Evolutionary conservation across 2,329 filamentous ascomycete genomes (phyloP), one percentile per base, ranked within the genome.

Genomic region (Zymoseptoria crescenta): DNA sequence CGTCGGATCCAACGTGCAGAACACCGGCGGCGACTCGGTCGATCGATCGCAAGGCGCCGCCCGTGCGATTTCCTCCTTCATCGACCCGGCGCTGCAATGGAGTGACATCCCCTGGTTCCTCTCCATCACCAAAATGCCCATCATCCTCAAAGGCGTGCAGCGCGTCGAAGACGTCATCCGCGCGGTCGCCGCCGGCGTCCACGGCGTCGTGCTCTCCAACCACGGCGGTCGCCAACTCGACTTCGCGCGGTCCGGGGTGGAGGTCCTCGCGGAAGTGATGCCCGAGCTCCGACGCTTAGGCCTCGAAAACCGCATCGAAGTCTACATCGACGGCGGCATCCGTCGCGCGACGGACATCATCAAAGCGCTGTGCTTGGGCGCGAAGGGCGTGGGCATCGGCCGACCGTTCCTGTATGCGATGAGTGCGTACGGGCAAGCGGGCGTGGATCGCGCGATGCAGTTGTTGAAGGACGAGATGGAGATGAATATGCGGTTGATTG

Each of bases 401-500:
- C 81, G 94, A 4, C 94, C 94, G 10, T 97, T 99, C 80, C 76
- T 99, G 61, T 99, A 92, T 72, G 93, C 94, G 69, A 97, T 99
- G 93, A 89, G 87, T 63, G 85, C 91, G 8, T 97, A 97, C 70
- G 94, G 94, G 1, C 77, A 90, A 60, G 81, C 87, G 2, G 94
- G 94, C 64, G 93, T 97, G 20, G 89, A 95, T 70, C 83, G 90
- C 35, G 94, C 94, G 30, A 96, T 97, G 88, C 88, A 91, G 63
- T 59, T 74, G 59, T 59, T 74, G 55, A 73, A 71, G 77, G 94
- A 97, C 70, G 94, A 99, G 81, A 89, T 99, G 84, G 91, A 95
- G 78, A 97, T 97, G 93, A 94, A 93, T 71, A 97, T 99, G 94
- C 85, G 94, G 6, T 78, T 99, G 63, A 91, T 99, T 67, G 94